Evolutionary conservation across 129 eudicot genomes (phyloP).

Genomic region (Tanacetum coccineum): DNA sequence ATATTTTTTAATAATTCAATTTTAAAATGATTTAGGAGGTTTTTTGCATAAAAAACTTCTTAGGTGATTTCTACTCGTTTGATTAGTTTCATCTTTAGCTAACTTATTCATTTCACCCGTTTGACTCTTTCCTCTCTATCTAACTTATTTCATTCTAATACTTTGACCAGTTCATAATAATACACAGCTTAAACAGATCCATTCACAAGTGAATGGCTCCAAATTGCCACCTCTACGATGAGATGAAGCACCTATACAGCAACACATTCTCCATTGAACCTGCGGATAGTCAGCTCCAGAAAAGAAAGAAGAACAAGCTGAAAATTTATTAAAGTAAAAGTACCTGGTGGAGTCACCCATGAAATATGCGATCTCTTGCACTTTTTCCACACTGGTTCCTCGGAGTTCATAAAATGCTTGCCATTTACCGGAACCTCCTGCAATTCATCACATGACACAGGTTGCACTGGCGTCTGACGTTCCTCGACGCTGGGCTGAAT

Average conservation of each 20-base stretch:
- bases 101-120: no score
- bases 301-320: not conserved
- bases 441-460: conserved; percentile 6
- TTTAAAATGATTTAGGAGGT: no score
- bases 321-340: conserved; percentile 8
- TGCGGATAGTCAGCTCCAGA: conserved; percentile 26
- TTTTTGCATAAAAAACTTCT: no score
- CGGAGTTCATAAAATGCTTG: conserved; percentile 33
- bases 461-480: conserved; percentile 27
- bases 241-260: not conserved
- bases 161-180: no score
- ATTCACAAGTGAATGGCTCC: no score
- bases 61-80: no score
- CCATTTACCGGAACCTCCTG: conserved; percentile 14
- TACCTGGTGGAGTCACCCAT: conserved; percentile 93
- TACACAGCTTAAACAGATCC: no score
- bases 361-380: conserved; percentile 63
- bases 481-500: conserved; percentile 34
- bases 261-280: conserved; percentile 16
- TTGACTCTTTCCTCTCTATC: no score
- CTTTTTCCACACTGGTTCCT: conserved; percentile 64
- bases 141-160: no score
- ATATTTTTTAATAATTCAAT: not conserved
- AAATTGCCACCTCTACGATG: no score
- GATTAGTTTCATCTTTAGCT: no score